A percentile compares a stretch with the other conserved stretches of the same genome.
These are phyloP conservation scores for Avena atlantica DNA, from an alignment of 176 grass and related monocot species.

Conservation along the genomic window DNA sequence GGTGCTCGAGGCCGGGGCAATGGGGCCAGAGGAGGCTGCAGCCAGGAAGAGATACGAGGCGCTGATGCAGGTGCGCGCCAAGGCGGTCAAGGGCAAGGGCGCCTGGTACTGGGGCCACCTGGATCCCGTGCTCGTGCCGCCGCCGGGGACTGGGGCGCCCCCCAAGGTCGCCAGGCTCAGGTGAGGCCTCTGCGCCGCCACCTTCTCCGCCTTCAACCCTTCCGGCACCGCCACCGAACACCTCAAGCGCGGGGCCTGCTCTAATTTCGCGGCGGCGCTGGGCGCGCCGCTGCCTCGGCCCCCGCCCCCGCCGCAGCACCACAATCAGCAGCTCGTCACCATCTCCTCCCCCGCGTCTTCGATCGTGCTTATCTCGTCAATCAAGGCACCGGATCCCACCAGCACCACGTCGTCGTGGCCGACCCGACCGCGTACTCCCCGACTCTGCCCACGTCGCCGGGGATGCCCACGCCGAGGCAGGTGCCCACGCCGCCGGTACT, in stretches of 20 bases:
- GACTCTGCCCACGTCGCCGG: constrained; percentile 41
- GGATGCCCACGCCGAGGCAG: constrained; percentile 49
- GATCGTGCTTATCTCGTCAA: constrained; percentile 24
- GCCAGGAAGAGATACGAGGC: constrained; percentile 62
- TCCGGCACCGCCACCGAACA: constrained; percentile 83
- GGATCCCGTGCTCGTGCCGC: constrained; percentile 64
- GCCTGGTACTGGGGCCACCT: constrained; percentile 89
- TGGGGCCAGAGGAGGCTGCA: constrained; percentile 43
- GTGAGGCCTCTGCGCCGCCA: constrained; percentile 13
- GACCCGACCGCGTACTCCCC: constrained; percentile 44
- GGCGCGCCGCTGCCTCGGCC: not conserved
- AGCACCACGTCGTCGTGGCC: not conserved
- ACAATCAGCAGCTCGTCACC: constrained; percentile 1
- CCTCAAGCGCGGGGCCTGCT: constrained; percentile 51
- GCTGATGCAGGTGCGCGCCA: constrained; percentile 66
- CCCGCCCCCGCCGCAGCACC: not conserved
- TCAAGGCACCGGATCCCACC: not conserved
- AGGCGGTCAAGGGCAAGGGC: constrained; percentile 80
- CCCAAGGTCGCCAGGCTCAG: constrained; percentile 54
- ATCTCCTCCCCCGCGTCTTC: not conserved
- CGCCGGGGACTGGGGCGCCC: constrained; percentile 48
- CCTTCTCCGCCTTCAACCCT: constrained; percentile 56
- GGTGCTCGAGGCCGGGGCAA: not conserved
- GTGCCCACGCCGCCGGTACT: constrained; percentile 24
- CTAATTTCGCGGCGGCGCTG: too few relatives aligned